These are phyloP conservation scores for Yarrowia sp. DNA, from an alignment of 805 yeast species.

Conservation along the genomic window DNA sequence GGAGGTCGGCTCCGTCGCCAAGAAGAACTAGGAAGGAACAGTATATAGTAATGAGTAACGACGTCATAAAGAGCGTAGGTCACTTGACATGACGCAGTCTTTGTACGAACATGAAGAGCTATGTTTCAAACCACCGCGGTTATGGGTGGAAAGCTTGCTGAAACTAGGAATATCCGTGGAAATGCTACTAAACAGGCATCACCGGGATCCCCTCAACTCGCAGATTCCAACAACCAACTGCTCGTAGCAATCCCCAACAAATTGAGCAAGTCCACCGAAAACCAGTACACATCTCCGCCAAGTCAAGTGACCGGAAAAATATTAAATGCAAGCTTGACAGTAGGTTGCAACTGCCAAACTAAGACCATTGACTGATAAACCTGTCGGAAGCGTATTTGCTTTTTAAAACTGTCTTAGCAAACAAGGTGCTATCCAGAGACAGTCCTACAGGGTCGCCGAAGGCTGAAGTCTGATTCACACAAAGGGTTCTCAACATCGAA, in stretches of 20 bases:
- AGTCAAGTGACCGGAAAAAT: too few relatives aligned
- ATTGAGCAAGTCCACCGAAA: too few relatives aligned
- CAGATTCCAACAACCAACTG: too few relatives aligned
- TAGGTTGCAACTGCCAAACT: not conserved
- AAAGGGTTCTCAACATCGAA: slow-evolving; percentile 1
- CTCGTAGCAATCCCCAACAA: too few relatives aligned
- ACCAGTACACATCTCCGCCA: too few relatives aligned
- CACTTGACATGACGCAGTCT: too few relatives aligned
- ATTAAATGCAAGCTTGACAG: not conserved
- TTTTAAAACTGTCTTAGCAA: not conserved
- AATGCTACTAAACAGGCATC: too few relatives aligned
- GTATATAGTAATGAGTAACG: slow-evolving; percentile 11
- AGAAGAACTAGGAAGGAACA: not conserved
- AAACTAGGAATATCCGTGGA: too few relatives aligned
- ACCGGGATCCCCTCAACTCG: too few relatives aligned
- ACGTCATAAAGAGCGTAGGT: not conserved
- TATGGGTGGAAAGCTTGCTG: too few relatives aligned
- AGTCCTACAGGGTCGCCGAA: not conserved
- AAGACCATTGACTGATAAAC: not conserved
- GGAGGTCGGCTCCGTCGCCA: slow-evolving; percentile 29
- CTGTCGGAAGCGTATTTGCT: not conserved
- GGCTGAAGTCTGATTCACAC: not conserved
- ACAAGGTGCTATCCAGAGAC: not conserved
- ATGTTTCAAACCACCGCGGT: too few relatives aligned
- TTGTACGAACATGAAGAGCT: too few relatives aligned